phyloP scores from a whole-genome alignment of 1,139 yeast genomes.

The Blastobotrys serpentis region DNA sequence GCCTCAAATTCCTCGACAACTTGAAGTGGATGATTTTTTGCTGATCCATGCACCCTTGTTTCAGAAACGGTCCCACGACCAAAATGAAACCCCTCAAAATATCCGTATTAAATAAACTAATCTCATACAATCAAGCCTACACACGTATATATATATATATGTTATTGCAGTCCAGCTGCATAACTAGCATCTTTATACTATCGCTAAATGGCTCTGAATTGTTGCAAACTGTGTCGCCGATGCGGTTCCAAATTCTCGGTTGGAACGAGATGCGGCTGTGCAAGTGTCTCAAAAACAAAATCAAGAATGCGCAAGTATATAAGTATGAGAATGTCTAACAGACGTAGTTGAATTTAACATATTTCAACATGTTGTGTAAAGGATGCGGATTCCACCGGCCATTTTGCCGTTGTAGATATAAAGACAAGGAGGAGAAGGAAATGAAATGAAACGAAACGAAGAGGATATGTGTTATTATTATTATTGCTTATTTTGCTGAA shows the following conservation, averaged over 20 bases:
- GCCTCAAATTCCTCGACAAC: background rate
- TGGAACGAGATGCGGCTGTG: background rate
- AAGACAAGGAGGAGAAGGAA: background rate
- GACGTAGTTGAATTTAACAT: background rate
- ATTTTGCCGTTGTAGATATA: background rate
- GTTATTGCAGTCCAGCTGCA: no score
- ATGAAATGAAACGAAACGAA: background rate
- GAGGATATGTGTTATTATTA: background rate
- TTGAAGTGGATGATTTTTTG: background rate
- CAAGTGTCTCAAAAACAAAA: conserved; percentile 1
- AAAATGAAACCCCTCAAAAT: no score
- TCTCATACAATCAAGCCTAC: no score
- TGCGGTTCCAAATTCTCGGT: background rate
- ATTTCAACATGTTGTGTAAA: background rate
- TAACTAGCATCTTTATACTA: no score
- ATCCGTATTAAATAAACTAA: no score
- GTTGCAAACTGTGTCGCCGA: background rate
- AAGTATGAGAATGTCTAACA: background rate
- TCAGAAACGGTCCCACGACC: background rate
- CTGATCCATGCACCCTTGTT: background rate
- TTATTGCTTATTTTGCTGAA: background rate
- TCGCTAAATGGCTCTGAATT: background rate
- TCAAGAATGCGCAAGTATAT: background rate
- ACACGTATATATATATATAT: no score
- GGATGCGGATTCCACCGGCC: conserved; percentile 1